phyloP scores from a whole-genome alignment of 257 asterid species.

The Nicotiana paniculata region DNA sequence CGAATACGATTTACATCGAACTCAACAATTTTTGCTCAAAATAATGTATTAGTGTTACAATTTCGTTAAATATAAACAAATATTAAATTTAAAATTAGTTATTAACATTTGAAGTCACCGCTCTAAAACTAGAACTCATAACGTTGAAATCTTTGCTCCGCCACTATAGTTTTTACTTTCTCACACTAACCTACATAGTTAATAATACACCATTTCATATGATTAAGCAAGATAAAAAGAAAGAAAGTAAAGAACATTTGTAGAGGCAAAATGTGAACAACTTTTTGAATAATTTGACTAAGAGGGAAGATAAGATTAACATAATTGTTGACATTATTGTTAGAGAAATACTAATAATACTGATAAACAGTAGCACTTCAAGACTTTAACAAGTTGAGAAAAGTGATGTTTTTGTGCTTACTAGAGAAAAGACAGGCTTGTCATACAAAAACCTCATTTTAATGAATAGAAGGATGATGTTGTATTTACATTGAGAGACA shows the following conservation, averaged over 20 bases:
- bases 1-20: no score
- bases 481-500: constrained; percentile 6
- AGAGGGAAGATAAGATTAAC: background rate
- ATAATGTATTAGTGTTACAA: no score
- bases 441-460: background rate
- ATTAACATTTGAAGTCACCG: no score
- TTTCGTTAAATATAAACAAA: no score
- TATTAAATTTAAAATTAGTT: no score
- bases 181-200: no score
- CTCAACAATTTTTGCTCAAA: no score
- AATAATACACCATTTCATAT: no score
- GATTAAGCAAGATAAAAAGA: no score
- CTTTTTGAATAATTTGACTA: background rate
- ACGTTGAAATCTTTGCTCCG: no score
- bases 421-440: constrained; percentile 1
- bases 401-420: background rate
- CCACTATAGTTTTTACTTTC: no score
- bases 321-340: background rate
- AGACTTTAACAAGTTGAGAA: background rate
- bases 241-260: background rate
- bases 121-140: no score
- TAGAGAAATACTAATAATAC: background rate
- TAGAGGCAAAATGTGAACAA: background rate
- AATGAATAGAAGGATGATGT: background rate
- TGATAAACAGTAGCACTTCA: background rate